Percentiles rank a stretch among this genome's conserved stretches.
Evolutionary conservation across 345 rosid species (phyloP).

Genomic region (Odontarrhena argentea): DNA sequence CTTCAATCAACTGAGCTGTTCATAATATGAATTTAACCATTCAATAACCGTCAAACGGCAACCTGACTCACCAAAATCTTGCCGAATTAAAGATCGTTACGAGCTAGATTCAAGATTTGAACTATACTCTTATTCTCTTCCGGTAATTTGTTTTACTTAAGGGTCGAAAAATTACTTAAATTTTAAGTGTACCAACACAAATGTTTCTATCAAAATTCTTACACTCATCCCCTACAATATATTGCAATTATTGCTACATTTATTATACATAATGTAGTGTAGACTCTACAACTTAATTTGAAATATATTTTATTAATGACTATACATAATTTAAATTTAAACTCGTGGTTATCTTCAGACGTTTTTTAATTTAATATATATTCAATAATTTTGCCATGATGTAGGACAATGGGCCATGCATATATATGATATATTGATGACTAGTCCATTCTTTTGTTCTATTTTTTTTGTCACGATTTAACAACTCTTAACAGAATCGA

Average conservation of each 20-base stretch:
- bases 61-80: neutral
- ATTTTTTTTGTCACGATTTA: neutral
- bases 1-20: neutral
- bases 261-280: neutral
- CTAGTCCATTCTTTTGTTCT: neutral
- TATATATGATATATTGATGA: conserved; percentile 9
- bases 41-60: neutral
- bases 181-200: neutral
- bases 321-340: neutral
- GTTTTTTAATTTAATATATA: conserved; percentile 1
- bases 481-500: conserved; percentile 8
- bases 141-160: neutral
- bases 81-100: neutral
- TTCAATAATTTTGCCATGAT: conserved; percentile 7
- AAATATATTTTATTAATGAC: neutral
- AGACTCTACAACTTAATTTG: neutral
- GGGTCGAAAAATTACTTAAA: neutral
- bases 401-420: conserved; percentile 24
- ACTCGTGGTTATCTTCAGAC: neutral
- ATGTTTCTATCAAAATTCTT: conserved; percentile 15
- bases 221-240: conserved; percentile 2
- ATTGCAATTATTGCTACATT: conserved; percentile 5
- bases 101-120: neutral
- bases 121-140: neutral
- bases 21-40: neutral